Conservation (phyloP, 2,329 filamentous ascomycete genomes). For the Metarhizium rileyi region DNA sequence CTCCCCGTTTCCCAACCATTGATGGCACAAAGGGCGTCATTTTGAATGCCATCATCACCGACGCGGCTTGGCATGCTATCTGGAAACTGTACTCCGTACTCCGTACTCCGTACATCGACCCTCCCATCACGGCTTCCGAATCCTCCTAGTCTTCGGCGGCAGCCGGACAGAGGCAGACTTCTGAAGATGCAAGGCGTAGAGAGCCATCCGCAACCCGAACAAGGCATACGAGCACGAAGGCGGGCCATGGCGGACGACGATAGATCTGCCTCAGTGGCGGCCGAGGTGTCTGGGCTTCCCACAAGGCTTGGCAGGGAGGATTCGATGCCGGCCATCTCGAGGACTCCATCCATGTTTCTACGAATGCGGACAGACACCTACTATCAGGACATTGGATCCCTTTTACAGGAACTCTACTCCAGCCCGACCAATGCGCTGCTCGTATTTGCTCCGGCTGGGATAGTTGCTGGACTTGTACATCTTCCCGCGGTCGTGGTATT, state of each 20-base stretch:
- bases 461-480: conserved; percentile 2
- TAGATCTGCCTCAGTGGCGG: background rate
- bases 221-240: conserved; percentile 2
- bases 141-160: background rate
- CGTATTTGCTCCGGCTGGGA: conserved; percentile 5
- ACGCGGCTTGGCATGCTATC: too few species aligned
- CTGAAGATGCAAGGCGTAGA: background rate
- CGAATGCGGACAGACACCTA: conserved; percentile 5
- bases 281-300: background rate
- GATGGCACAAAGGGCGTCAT: background rate
- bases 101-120: background rate
- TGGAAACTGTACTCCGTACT: too few species aligned
- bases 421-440: conserved; percentile 9
- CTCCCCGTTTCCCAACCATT: background rate
- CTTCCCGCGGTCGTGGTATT: conserved; percentile 2
- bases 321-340: background rate
- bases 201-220: background rate
- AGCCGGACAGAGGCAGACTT: background rate
- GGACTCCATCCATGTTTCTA: background rate
- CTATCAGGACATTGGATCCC: conserved; percentile 5
- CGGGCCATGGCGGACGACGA: background rate
- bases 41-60: too few species aligned
- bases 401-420: conserved; percentile 7
- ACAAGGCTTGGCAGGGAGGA: background rate
- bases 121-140: background rate